Evolutionary conservation across 2,329 filamentous ascomycete genomes (phyloP), one percentile per base, ranked within the genome.

Genomic region (Pseudocercospora ulei): DNA sequence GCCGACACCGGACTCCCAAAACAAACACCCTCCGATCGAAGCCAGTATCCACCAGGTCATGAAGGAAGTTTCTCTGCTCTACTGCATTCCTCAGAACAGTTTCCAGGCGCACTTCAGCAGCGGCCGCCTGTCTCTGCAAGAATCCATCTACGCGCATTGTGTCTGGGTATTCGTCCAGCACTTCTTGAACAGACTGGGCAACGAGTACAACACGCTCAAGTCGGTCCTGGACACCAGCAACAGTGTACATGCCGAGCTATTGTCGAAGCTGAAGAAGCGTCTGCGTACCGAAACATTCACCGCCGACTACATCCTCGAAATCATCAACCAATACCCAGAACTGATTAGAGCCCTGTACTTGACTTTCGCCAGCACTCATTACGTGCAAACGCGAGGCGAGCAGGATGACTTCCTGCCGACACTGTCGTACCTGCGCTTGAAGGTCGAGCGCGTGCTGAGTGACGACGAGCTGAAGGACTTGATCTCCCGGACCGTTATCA

Each of bases 151-250:
- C 60, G 87, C 86, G 17, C 90, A 98, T 67, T 94, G 84, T 60
- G 84, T 92, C 4, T 95, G 88, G 83, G 86, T 96, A 19, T 98
- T 95, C 57, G 82, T 95, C 23, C 86, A 93, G 58, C 90, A 98
- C 65, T 98, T 98, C 73, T 71, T 98, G 53, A 98, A 98, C 69
- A 80, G 90, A 48, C 73, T 98, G 11, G 88, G 79, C 53, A 82
- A 84, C 19, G 90, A 98, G 63, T 98, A 96, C 62, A 81, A 78
- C 8, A 90, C 88, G 3, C 72, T 98, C 25, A 76, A 80, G 5
- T 79, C 85, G 35, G 75, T 92, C 6, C 66, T 98, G 41, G 82
- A 95, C 57, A 57, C 73, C 16, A 80, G 75, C 58, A 92, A 93
- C 65, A 90, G 79, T 52, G 73, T 77, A 1, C 86, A 96, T 56